These are phyloP conservation scores for Rhodotorula sp. DNA, from an alignment of 1,284 basidiomycete genomes.

Conservation along the genomic window DNA sequence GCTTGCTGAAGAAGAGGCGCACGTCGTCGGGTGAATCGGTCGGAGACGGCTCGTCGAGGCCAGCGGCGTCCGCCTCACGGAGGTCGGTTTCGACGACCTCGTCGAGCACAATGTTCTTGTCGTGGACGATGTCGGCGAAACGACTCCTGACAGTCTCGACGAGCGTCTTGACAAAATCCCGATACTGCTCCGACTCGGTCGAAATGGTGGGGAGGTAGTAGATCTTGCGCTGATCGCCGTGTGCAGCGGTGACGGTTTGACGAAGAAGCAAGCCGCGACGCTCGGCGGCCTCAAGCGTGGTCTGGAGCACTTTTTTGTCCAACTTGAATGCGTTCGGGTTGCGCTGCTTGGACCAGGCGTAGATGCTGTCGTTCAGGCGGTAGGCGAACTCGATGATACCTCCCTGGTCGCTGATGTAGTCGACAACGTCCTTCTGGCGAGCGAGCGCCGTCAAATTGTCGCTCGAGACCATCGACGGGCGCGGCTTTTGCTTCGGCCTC, in stretches of 20 bases:
- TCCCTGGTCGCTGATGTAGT: conserved; percentile 8
- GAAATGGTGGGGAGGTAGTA: conserved; percentile 28
- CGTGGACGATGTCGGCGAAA: background rate
- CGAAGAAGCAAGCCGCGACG: conserved; percentile 66
- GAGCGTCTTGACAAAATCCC: conserved; percentile 18
- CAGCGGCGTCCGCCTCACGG: background rate
- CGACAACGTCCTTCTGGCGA: conserved; percentile 30
- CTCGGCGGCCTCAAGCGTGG: conserved; percentile 60
- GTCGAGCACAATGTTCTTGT: background rate
- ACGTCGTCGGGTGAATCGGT: conserved; percentile 59
- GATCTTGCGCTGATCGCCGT: conserved; percentile 43
- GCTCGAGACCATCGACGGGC: conserved; percentile 9
- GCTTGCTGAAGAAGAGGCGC: conserved; percentile 62
- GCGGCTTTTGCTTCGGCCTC: background rate
- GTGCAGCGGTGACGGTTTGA: conserved; percentile 61
- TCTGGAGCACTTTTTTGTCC: conserved; percentile 68
- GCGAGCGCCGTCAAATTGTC: conserved; percentile 24
- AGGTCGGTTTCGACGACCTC: background rate
- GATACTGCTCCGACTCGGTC: conserved; percentile 13
- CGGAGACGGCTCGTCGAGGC: conserved; percentile 9
- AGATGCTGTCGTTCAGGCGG: conserved; percentile 56
- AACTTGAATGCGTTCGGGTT: conserved; percentile 57
- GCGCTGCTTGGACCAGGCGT: conserved; percentile 56
- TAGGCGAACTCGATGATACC: conserved; percentile 7
- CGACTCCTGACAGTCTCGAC: background rate